A percentile compares a stretch with the other conserved stretches of the same genome.
phyloP scores from a whole-genome alignment of 1,139 yeast species.

The Yamadazyma membranifaciens region DNA sequence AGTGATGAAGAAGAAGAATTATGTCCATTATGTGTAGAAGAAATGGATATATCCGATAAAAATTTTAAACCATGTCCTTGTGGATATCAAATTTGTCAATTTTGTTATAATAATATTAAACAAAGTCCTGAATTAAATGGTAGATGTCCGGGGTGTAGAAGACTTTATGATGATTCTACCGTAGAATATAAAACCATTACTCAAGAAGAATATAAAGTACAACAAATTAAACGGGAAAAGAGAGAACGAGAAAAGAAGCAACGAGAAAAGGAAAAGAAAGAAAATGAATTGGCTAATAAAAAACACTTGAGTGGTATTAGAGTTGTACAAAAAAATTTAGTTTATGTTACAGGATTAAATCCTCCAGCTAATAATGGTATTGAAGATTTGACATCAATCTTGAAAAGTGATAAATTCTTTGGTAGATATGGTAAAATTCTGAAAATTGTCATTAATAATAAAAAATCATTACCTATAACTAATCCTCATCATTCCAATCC shows the following conservation, averaged over 20 bases:
- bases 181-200: slow-evolving; percentile 84
- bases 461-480: slow-evolving; percentile 49
- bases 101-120: slow-evolving; percentile 94
- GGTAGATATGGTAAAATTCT: slow-evolving; percentile 97
- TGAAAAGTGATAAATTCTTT: slow-evolving; percentile 89
- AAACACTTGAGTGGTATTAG: slow-evolving; percentile 96
- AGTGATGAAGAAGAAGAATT: slow-evolving; percentile 81
- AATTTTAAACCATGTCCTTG: slow-evolving; percentile 99
- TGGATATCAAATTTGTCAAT: slow-evolving; percentile 97
- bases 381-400: slow-evolving; percentile 82
- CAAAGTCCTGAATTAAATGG: slow-evolving; percentile 95
- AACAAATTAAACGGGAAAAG: slow-evolving; percentile 76
- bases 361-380: slow-evolving; percentile 74
- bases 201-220: slow-evolving; percentile 79
- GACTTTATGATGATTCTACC: slow-evolving; percentile 88
- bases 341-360: slow-evolving; percentile 92
- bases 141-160: slow-evolving; percentile 95
- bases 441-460: slow-evolving; percentile 88
- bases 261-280: slow-evolving; percentile 88
- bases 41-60: slow-evolving; percentile 93
- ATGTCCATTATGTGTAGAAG: slow-evolving; percentile 95
- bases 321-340: slow-evolving; percentile 95
- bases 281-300: slow-evolving; percentile 82
- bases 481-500: slow-evolving; percentile 46
- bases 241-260: slow-evolving; percentile 85